Evolutionary conservation across 805 yeast genomes (phyloP), one percentile per base, ranked within the genome.

Genomic region (Yarrowia bubula): DNA sequence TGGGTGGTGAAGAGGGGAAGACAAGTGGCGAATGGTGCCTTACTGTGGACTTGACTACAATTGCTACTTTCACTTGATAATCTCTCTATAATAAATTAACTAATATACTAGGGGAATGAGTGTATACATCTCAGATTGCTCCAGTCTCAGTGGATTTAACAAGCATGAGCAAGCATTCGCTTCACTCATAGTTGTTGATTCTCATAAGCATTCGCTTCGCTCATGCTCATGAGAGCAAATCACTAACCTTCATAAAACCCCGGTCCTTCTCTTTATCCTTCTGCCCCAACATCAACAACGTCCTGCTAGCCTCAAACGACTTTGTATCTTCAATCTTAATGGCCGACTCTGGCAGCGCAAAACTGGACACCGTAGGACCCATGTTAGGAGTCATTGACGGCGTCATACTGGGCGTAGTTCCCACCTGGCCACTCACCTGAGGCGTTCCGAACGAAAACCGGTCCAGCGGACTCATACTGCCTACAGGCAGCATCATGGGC

Each of bases 191-290:
- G 4, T 22, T 22, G 28, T 22, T 22, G 28, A n/a, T n/a, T n/a
- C 28, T 22, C 28, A 22, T 22, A 22, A 22, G 28, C 28, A 22
- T 22, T 22, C 28, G 28, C 28, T 35, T 35, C 42, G 8, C 42
- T 38, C 42, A 38, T 8, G 17, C n/a, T 38, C 42, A 55, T 8
- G 47, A 39, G 6, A 55, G 47, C 61, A 55, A 31, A 17, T 55
- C 61, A 6, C 61, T 55, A 11, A 55, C 61, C 31, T 55, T 55
- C 9, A 55, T 28, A 31, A 55, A 55, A 2, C 61, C 42, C 38
- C 47, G 15, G 31, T 55, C 61, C 47, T 55, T 55, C 42, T 58
- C 64, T 38, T 55, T 55, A 3, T 55, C 62, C 64, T 58, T 58
- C 61, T 55, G 61, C 0, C 64, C 64, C 22, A 58, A 28, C 64